These are phyloP conservation scores for Coemansia javaensis DNA, from an alignment of 192 early-diverging fungal species.

Conservation along the genomic window DNA sequence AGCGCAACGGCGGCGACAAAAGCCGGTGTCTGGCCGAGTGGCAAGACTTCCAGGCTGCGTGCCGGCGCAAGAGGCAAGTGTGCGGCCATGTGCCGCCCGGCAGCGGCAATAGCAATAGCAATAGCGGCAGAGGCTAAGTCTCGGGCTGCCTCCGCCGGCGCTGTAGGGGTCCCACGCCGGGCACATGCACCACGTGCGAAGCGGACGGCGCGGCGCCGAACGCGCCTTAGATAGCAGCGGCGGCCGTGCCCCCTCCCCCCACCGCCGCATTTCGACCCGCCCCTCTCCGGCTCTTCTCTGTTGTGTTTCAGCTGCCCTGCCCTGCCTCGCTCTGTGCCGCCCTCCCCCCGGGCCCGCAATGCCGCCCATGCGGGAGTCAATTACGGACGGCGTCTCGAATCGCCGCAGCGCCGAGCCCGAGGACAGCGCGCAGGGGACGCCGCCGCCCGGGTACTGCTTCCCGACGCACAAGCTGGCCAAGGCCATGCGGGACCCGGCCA, in stretches of 20 bases:
- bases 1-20: constrained; percentile 54
- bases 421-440: constrained; percentile 26
- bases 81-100: not conserved
- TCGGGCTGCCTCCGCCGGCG: not conserved
- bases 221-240: too few species aligned
- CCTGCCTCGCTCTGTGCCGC: too few species aligned
- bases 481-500: constrained; percentile 40
- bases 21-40: constrained; percentile 60
- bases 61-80: constrained; percentile 49
- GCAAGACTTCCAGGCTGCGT: constrained; percentile 57
- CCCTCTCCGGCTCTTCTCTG: too few species aligned
- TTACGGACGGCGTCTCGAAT: constrained; percentile 48
- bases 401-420: constrained; percentile 15
- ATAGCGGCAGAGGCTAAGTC: not conserved
- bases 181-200: too few species aligned
- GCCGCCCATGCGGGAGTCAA: constrained; percentile 40
- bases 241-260: too few species aligned
- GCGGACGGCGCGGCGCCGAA: too few species aligned
- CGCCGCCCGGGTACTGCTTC: constrained; percentile 47
- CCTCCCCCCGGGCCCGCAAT: too few species aligned
- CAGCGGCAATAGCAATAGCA: too few species aligned
- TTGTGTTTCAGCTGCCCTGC: too few species aligned
- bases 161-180: too few species aligned
- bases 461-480: constrained; percentile 47
- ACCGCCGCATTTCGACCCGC: too few species aligned